Percentiles rank a stretch among this genome's conserved stretches.
Evolutionary conservation across 768 basidiomycete species (phyloP).

Genomic region (Suillus ampliporus): DNA sequence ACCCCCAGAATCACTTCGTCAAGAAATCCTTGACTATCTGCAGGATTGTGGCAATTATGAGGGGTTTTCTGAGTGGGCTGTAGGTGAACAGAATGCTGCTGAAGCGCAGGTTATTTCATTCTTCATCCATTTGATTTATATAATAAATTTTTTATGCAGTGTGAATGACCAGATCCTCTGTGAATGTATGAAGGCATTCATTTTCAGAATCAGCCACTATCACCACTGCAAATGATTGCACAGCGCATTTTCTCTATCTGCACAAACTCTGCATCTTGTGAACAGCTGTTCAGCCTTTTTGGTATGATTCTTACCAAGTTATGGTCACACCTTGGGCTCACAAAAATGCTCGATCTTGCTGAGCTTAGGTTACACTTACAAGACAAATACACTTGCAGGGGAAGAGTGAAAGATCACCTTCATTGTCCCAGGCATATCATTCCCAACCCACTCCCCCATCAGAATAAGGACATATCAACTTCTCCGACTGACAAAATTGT

Average conservation of each 20-base stretch:
- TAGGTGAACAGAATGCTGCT: not conserved
- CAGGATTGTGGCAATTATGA: not conserved
- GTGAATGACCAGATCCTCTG: constrained; percentile 1
- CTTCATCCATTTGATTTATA: not conserved
- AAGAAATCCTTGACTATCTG: not conserved
- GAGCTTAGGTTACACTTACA: constrained; percentile 37
- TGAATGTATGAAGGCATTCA: constrained; percentile 7
- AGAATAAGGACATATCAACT: not conserved
- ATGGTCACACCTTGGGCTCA: constrained; percentile 7
- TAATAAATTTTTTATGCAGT: not conserved
- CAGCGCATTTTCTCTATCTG: constrained; percentile 23
- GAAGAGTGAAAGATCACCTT: constrained; percentile 13
- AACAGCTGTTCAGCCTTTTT: constrained; percentile 26
- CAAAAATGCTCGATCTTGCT: constrained; percentile 4
- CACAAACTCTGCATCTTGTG: constrained; percentile 31
- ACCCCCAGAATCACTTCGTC: not conserved
- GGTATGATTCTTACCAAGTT: constrained; percentile 17
- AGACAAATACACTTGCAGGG: constrained; percentile 27
- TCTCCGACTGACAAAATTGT: not conserved
- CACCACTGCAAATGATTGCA: constrained; percentile 26
- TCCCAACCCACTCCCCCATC: not conserved
- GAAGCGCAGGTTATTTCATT: not conserved
- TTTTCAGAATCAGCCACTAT: not conserved
- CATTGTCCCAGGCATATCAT: constrained; percentile 8
- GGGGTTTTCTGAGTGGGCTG: not conserved